Base-by-base conservation (phyloP, 2,329 filamentous ascomycete species). In the Alternaria sp. region DNA sequence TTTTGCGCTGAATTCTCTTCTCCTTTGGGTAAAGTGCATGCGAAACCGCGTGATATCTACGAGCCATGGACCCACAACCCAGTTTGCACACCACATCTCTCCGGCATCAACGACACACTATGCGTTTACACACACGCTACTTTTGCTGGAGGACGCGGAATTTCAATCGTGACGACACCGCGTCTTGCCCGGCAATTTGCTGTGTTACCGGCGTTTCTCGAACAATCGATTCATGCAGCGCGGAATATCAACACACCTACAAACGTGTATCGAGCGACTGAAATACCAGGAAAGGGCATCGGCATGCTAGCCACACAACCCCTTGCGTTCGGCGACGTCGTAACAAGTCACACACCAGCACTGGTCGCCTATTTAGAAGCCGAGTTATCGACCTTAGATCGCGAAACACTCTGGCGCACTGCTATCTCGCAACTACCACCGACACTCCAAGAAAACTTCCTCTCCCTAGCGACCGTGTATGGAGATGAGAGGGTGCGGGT, bases 111-210 rank as follows among this genome's bases (percentile, higher is more conserved):
- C 8, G 62, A 58, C n/a, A 63, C 65, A 6, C 69, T 78, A 1
- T 78, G 75, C 46, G 61, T 75, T 4, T 78, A 75, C 57, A 77
- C 75, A 11, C 64, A 64, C 39, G 48, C 61, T 1, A 65, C 69
- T 1, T 77, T 77, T 34, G 65, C 59, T 34, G 43, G 64, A n/a
- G 70, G 69, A 7, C 68, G 74, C 1, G 75, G 76, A 2, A 77
- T 78, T 4, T 75, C 75, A 0, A 68, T 78, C 7, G 71, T 78
- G 51, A 78, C 76, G 0, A 77, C 75, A 0, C 75, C 74, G 12
- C 42, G 32, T 1, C 44, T 77, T 30, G 74, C 76, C 2, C 43
- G 51, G 3, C 28, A 69, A 34, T 65, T 75, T 22, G 63, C 64
- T 8, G 47, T 57, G 0, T 57, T 78, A 1, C 71, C 74, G 0